Percentiles rank a stretch among this genome's conserved stretches.
These are phyloP conservation scores for Echinochloa phyllopogon DNA, from an alignment of 176 grass and related monocot genomes.

Conservation along the genomic window DNA sequence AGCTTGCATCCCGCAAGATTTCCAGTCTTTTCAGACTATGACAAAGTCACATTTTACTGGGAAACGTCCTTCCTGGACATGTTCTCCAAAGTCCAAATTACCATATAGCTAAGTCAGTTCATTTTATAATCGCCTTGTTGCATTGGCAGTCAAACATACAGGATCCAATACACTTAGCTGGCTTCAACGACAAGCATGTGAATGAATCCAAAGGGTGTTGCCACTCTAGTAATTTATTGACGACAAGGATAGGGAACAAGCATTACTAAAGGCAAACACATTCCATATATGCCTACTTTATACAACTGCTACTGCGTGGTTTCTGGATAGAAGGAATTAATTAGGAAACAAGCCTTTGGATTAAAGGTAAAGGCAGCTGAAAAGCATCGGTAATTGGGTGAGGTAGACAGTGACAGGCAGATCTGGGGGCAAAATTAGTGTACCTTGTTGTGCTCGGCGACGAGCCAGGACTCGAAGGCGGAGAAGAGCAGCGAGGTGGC, in stretches of 20 bases:
- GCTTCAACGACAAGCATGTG: slow-evolving; percentile 41
- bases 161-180: not conserved
- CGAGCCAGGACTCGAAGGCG: slow-evolving; percentile 98
- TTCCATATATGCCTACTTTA: not conserved
- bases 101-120: not conserved
- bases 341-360: slow-evolving; percentile 19
- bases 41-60: slow-evolving; percentile 19
- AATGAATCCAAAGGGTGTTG: not conserved
- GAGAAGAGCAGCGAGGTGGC: slow-evolving; percentile 96
- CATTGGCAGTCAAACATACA: slow-evolving; percentile 39
- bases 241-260: slow-evolving; percentile 21
- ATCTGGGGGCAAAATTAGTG: slow-evolving; percentile 40
- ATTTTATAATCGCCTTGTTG: slow-evolving; percentile 17
- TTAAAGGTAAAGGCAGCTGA: slow-evolving; percentile 50
- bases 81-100: not conserved
- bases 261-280: slow-evolving; percentile 3
- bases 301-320: not conserved
- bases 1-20: slow-evolving; percentile 29
- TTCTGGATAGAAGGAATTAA: not conserved
- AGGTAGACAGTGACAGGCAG: not conserved
- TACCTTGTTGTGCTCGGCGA: slow-evolving; percentile 97
- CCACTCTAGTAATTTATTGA: slow-evolving; percentile 38
- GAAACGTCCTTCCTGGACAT: too few species aligned
- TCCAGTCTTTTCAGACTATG: slow-evolving; percentile 16
- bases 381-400: slow-evolving; percentile 32